Evolutionary conservation across 352 stramenopile species (phyloP).

Genomic region (Blastocystis sp.): DNA sequence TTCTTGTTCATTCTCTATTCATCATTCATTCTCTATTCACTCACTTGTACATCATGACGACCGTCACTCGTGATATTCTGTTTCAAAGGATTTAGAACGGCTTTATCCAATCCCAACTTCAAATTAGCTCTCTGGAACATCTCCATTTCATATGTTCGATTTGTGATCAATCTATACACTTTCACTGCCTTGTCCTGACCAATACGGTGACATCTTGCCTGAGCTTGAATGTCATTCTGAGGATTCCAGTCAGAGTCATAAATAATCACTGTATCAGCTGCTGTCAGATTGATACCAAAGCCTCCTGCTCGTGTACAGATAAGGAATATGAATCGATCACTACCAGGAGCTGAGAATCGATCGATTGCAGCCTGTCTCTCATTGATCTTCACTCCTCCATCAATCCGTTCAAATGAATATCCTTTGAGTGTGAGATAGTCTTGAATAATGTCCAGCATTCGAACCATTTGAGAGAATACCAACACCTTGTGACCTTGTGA

Average conservation of each 20-base stretch:
- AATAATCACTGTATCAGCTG: constrained; percentile 97
- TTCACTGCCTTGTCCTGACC: constrained; percentile 84
- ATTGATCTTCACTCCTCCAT: constrained; percentile 91
- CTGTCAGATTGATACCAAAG: constrained; percentile 96
- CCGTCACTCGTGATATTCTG: constrained; percentile 65
- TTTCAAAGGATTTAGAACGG: constrained; percentile 70
- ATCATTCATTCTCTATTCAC: not conserved
- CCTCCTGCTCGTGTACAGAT: constrained; percentile 91
- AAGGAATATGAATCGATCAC: constrained; percentile 84
- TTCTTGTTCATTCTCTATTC: constrained; percentile 74
- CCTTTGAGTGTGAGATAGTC: constrained; percentile 85
- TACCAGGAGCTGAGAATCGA: constrained; percentile 72
- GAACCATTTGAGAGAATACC: constrained; percentile 88
- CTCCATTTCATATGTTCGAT: constrained; percentile 83
- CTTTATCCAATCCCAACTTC: constrained; percentile 82
- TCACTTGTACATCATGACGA: constrained; percentile 66
- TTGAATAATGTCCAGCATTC: constrained; percentile 97
- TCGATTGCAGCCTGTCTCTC: constrained; percentile 87
- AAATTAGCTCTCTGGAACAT: constrained; percentile 84
- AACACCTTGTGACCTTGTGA: constrained; percentile 88
- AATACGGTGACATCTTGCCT: constrained; percentile 82
- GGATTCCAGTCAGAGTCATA: constrained; percentile 98
- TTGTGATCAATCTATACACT: constrained; percentile 81
- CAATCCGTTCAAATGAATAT: constrained; percentile 91
- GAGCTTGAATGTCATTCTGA: constrained; percentile 82